These are phyloP conservation scores for Debaryomyces nepalensis DNA, from an alignment of 1,139 yeast genomes.

Conservation along the genomic window DNA sequence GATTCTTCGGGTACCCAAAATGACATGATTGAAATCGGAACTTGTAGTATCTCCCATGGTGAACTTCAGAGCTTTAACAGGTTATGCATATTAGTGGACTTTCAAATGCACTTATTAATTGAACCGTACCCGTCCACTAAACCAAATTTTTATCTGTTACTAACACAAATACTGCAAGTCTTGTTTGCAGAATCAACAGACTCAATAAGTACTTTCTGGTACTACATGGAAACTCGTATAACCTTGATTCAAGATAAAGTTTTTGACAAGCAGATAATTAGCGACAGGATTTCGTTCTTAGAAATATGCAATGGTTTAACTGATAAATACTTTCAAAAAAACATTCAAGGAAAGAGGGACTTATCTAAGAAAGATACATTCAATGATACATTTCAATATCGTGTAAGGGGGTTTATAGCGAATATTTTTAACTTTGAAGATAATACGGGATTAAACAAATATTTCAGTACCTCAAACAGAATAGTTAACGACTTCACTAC, in stretches of 20 bases:
- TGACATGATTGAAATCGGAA: not conserved
- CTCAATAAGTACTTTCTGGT: constrained; percentile 38
- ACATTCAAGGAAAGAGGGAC: constrained; percentile 27
- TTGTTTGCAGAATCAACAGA: constrained; percentile 27
- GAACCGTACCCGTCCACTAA: constrained; percentile 23
- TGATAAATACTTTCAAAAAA: constrained; percentile 31
- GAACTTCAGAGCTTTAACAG: constrained; percentile 21
- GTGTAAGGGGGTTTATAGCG: constrained; percentile 42
- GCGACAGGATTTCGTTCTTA: constrained; percentile 45
- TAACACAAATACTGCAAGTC: constrained; percentile 27
- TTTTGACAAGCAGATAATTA: constrained; percentile 33
- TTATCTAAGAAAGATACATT: constrained; percentile 44
- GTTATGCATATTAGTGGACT: constrained; percentile 30
- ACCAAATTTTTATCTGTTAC: constrained; percentile 28
- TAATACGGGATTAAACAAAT: constrained; percentile 52
- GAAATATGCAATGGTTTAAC: constrained; percentile 46
- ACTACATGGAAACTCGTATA: constrained; percentile 40
- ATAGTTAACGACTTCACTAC: constrained; percentile 28
- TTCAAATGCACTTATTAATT: constrained; percentile 24
- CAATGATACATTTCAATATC: constrained; percentile 42
- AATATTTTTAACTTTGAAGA: constrained; percentile 45
- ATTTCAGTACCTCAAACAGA: constrained; percentile 38
- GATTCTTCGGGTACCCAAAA: not conserved
- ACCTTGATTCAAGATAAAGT: constrained; percentile 25
- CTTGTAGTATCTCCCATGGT: constrained; percentile 5